A percentile compares a stretch with the other conserved stretches of the same genome.
phyloP scores from a whole-genome alignment of 148 eudicot genomes.

The Rhododendron ovatum region DNA sequence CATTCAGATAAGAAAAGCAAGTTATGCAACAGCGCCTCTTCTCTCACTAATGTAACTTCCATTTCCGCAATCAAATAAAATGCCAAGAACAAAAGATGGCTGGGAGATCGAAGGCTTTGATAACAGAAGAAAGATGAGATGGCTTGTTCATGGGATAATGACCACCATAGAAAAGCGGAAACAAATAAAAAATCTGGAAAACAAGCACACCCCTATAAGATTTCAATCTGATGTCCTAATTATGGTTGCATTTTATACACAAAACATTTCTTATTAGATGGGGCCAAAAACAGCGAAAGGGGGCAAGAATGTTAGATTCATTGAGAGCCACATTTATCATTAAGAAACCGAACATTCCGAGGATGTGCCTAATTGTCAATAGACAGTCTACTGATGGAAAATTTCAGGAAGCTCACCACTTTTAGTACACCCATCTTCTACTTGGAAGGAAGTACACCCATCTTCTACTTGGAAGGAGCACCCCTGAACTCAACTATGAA shows the following conservation, averaged over 20 bases:
- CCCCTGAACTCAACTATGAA: slow-evolving; percentile 1
- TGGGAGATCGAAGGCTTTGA: neutral
- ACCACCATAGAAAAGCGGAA: neutral
- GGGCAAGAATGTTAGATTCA: neutral
- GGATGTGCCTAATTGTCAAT: neutral
- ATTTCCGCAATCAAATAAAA: neutral
- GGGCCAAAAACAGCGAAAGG: neutral
- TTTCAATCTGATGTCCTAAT: neutral
- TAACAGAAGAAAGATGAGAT: neutral
- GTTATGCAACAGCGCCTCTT: neutral
- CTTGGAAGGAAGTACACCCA: neutral
- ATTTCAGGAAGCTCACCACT: neutral
- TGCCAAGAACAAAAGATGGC: neutral
- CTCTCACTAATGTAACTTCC: neutral
- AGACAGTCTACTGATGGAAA: neutral
- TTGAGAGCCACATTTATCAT: neutral
- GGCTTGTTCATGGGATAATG: neutral
- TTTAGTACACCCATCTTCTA: no score
- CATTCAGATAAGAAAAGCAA: neutral
- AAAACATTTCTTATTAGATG: neutral
- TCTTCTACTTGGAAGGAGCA: neutral
- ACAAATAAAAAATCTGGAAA: neutral
- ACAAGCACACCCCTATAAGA: neutral
- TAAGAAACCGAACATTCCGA: neutral
- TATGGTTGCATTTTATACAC: neutral